Evolutionary conservation across 2,329 filamentous ascomycete genomes (phyloP), one percentile per base, ranked within the genome.

Genomic region (Aspergillus neotritici): DNA sequence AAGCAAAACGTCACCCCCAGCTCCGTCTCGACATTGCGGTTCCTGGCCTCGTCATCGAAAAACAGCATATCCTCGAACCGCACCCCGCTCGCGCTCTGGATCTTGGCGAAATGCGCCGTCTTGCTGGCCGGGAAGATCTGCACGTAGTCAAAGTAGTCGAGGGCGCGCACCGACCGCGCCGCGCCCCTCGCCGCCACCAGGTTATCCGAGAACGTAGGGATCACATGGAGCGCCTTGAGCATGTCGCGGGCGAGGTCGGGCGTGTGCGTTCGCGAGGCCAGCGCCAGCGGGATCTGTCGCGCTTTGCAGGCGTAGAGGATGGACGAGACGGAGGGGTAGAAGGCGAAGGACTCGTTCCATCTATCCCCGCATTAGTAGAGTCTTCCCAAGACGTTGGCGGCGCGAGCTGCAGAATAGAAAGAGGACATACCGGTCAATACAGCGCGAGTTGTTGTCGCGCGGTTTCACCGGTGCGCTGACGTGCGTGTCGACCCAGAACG

Each of bases 401-500:
- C 13, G 29, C 29, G 29, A 12, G 16, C 14, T 4, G 14, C 15
- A 34, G 37, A 25, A 41, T 28, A n/a, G 8, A 13, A 8, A 14
- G 31, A 21, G 7, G 10, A n/a, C 51, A 29, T 61, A 70, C 69
- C 61, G 60, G 48, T 72, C 69, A 4, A 67, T 64, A 25, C 63
- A 66, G 46, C 68, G 67, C 21, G 69, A 69, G 49, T 71, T 71
- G 48, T 70, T 67, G 49, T 82, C 78, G 52, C 74, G 75, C 38
- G 79, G 73, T 50, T 82, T 82, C 38, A 95, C 69, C 0, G 89
- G 90, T 5, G 82, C 78, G 16, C 81, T 80, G 56, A 93, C 85
- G 68, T 96, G 90, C 3, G 89, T 95, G 72, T 97, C 93, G 1
- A 94, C 84, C 91, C 91, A 97, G 70, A 96, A 96, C 4, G 90